phyloP scores from a whole-genome alignment of 805 yeast genomes.

The Clavispora santaluciae region DNA sequence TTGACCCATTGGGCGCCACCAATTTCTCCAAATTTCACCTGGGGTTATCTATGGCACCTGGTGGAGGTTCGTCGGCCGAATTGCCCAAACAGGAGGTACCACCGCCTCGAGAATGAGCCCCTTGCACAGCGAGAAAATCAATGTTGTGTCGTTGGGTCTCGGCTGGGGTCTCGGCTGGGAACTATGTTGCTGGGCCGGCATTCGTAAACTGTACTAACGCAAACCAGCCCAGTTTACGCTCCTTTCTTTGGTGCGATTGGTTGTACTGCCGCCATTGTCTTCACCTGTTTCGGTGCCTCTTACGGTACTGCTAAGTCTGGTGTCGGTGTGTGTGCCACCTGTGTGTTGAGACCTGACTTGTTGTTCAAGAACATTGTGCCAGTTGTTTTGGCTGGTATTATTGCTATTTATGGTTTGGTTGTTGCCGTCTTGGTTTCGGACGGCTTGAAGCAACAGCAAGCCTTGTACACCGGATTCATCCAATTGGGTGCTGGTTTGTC shows the following conservation, averaged over 20 bases:
- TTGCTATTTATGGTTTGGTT: slow-evolving; percentile 96
- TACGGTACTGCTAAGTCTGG: slow-evolving; percentile 99
- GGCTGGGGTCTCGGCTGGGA: too few relatives aligned
- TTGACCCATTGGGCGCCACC: neutral
- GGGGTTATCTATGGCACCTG: neutral
- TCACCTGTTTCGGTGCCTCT: slow-evolving; percentile 98
- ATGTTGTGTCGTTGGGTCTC: neutral
- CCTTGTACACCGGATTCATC: slow-evolving; percentile 94
- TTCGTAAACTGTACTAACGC: neutral
- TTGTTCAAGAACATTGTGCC: slow-evolving; percentile 92
- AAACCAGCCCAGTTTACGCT: slow-evolving; percentile 28
- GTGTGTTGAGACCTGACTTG: slow-evolving; percentile 95
- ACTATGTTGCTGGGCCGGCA: neutral
- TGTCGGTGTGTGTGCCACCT: slow-evolving; percentile 98
- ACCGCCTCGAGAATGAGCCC: too few relatives aligned
- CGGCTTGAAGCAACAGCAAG: slow-evolving; percentile 83
- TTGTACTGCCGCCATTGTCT: slow-evolving; percentile 98
- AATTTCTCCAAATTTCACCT: neutral
- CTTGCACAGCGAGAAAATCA: too few relatives aligned
- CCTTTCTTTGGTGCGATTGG: slow-evolving; percentile 99
- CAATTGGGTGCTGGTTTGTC: slow-evolving; percentile 98
- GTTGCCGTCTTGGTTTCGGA: slow-evolving; percentile 93
- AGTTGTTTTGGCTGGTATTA: slow-evolving; percentile 99
- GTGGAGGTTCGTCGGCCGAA: neutral
- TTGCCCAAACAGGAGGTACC: too few relatives aligned